Conservation (phyloP, 768 basidiomycete species). For the Naganishia vaughanmartiniae region DNA sequence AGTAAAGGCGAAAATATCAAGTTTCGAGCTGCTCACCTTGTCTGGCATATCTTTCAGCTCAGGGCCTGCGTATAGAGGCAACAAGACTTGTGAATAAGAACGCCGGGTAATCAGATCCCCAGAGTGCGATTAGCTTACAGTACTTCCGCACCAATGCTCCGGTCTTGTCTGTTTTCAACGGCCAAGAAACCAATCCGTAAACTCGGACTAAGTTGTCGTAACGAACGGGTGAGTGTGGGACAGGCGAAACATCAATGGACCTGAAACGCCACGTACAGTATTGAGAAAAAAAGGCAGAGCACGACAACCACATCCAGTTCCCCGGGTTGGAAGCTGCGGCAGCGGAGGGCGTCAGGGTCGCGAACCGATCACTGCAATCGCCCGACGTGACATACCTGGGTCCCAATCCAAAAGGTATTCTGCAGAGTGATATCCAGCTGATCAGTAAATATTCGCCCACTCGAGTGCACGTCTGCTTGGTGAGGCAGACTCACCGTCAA, state of each 20-base stretch:
- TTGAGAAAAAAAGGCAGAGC: slow-evolving; percentile 52
- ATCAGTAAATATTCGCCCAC: background rate
- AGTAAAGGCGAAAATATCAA: background rate
- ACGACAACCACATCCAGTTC: slow-evolving; percentile 54
- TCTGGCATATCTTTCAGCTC: slow-evolving; percentile 53
- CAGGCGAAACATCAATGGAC: background rate
- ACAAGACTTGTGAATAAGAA: background rate
- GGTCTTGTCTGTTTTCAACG: slow-evolving; percentile 50
- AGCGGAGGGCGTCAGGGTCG: background rate
- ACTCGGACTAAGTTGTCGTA: slow-evolving; percentile 43
- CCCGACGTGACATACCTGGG: slow-evolving; percentile 38
- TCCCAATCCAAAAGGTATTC: slow-evolving; percentile 54
- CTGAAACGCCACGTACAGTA: slow-evolving; percentile 39
- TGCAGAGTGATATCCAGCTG: slow-evolving; percentile 16
- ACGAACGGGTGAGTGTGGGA: slow-evolving; percentile 20
- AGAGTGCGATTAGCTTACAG: slow-evolving; percentile 33
- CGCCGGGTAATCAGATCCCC: background rate
- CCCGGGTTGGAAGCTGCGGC: slow-evolving; percentile 39
- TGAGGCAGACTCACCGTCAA: slow-evolving; percentile 46
- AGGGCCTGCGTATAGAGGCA: slow-evolving; percentile 37
- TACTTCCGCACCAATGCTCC: slow-evolving; percentile 52
- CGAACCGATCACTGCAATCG: background rate
- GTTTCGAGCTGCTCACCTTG: slow-evolving; percentile 43
- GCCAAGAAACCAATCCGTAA: slow-evolving; percentile 49
- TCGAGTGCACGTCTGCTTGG: background rate